Conservation (phyloP, 805 yeast genomes). For the Ogataea sp. region DNA sequence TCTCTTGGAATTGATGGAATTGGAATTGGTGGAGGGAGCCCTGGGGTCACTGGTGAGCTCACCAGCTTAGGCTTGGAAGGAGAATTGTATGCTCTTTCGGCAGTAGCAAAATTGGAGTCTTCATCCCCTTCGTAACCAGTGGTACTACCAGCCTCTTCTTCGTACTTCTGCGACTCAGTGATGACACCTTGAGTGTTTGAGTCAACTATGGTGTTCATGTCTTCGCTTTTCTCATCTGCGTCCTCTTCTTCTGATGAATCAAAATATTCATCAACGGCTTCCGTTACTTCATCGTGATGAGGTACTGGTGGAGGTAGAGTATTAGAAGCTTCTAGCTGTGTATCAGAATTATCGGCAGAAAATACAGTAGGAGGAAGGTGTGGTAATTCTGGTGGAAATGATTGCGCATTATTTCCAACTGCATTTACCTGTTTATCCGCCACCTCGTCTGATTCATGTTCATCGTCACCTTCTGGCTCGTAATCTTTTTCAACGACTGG, state of each 20-base stretch:
- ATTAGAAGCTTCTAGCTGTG: too few relatives aligned
- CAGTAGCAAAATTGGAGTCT: conserved; percentile 26
- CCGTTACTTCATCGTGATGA: not conserved
- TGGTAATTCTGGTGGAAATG: too few relatives aligned
- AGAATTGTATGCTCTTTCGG: conserved; percentile 4
- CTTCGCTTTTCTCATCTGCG: conserved; percentile 2
- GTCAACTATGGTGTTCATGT: not conserved
- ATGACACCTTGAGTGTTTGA: too few relatives aligned
- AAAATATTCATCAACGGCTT: conserved; percentile 2
- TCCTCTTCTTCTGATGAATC: conserved; percentile 6
- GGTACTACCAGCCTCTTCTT: conserved; percentile 10
- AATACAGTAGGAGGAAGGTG: not conserved
- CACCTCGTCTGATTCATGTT: conserved; percentile 18
- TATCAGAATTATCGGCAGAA: not conserved
- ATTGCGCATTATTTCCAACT: too few relatives aligned
- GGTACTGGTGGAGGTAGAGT: too few relatives aligned
- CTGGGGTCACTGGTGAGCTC: conserved; percentile 3
- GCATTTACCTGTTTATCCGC: too few relatives aligned
- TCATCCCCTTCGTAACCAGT: conserved; percentile 74
- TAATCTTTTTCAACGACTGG: too few relatives aligned
- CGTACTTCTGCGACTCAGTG: too few relatives aligned
- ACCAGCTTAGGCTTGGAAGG: conserved; percentile 2
- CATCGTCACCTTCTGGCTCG: conserved; percentile 6
- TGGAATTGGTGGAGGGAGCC: conserved; percentile 3
- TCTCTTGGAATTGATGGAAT: conserved; percentile 11